Conservation (phyloP, 805 yeast species). For the Saccharomycopsis fermentans region DNA sequence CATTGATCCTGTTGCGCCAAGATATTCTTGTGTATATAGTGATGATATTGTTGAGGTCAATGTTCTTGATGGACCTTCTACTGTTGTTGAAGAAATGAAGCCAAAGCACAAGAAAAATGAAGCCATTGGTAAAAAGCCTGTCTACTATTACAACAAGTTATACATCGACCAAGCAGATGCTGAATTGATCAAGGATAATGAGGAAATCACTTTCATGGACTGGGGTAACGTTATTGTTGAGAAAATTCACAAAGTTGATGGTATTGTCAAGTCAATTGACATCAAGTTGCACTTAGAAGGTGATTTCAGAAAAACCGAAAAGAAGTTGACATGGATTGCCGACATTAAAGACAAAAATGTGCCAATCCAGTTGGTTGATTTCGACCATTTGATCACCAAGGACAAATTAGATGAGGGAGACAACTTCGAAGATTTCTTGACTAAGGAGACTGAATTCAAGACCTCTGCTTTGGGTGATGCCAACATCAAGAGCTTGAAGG, state of each 20-base stretch:
- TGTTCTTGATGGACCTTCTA: slow-evolving; percentile 58
- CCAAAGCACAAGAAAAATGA: slow-evolving; percentile 95
- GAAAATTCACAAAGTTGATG: slow-evolving; percentile 50
- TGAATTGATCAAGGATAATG: slow-evolving; percentile 55
- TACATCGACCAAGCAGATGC: slow-evolving; percentile 84
- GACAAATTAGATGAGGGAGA: slow-evolving; percentile 94
- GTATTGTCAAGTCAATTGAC: slow-evolving; percentile 47
- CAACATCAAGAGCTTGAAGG: slow-evolving; percentile 66
- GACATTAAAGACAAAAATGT: slow-evolving; percentile 56
- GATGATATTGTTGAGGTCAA: slow-evolving; percentile 60
- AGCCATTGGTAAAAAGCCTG: slow-evolving; percentile 76
- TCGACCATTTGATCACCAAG: slow-evolving; percentile 90
- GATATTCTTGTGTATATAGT: slow-evolving; percentile 72
- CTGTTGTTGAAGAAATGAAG: slow-evolving; percentile 55
- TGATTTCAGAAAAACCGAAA: slow-evolving; percentile 92
- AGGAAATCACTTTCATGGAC: slow-evolving; percentile 96
- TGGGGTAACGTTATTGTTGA: slow-evolving; percentile 92
- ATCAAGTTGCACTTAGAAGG: slow-evolving; percentile 86
- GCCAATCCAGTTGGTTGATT: slow-evolving; percentile 73
- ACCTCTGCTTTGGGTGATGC: slow-evolving; percentile 69
- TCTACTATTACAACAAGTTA: slow-evolving; percentile 51
- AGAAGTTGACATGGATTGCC: slow-evolving; percentile 93
- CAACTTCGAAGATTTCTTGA: slow-evolving; percentile 82
- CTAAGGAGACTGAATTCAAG: slow-evolving; percentile 79
- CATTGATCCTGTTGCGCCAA: slow-evolving; percentile 94